A percentile compares a stretch with the other conserved stretches of the same genome.
Conservation (phyloP, 257 asterid genomes). For the Gentiana macrophylla region DNA sequence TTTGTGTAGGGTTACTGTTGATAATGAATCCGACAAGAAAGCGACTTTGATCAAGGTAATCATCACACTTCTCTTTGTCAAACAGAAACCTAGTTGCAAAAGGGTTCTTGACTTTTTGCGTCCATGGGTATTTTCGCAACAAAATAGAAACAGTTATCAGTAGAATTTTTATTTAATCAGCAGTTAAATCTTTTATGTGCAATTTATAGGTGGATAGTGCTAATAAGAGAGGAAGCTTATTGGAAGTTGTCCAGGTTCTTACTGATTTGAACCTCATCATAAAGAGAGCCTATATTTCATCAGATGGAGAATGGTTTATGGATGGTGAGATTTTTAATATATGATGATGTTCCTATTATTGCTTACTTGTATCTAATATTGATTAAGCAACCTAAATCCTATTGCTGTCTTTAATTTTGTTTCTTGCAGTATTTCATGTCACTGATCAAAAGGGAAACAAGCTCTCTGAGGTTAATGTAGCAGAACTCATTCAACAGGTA, state of each 20-base stretch:
- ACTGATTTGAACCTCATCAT: constrained; percentile 68
- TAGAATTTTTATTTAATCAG: background rate
- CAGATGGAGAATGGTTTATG: constrained; percentile 97
- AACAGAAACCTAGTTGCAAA: background rate
- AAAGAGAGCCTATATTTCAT: constrained; percentile 80
- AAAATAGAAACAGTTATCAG: too few species aligned
- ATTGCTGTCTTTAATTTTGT: constrained; percentile 5
- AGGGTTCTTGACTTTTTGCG: constrained; percentile 1
- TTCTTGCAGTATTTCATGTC: constrained; percentile 68
- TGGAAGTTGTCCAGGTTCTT: constrained; percentile 87
- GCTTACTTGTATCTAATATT: background rate
- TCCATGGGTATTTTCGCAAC: background rate
- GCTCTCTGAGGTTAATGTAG: constrained; percentile 41
- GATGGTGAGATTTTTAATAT: constrained; percentile 45
- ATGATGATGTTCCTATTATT: background rate
- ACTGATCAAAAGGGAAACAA: constrained; percentile 73
- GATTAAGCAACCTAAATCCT: constrained; percentile 1
- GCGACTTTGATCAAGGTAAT: constrained; percentile 43
- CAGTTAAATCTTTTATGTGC: background rate
- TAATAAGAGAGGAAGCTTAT: constrained; percentile 74
- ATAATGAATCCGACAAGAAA: constrained; percentile 36
- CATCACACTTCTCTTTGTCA: background rate
- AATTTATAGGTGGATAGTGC: constrained; percentile 74
- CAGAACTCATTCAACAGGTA: constrained; percentile 73
- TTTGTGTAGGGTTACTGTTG: constrained; percentile 35